phyloP scores from a whole-genome alignment of 116 monocot species.

The Trichopus zeylanicus region DNA sequence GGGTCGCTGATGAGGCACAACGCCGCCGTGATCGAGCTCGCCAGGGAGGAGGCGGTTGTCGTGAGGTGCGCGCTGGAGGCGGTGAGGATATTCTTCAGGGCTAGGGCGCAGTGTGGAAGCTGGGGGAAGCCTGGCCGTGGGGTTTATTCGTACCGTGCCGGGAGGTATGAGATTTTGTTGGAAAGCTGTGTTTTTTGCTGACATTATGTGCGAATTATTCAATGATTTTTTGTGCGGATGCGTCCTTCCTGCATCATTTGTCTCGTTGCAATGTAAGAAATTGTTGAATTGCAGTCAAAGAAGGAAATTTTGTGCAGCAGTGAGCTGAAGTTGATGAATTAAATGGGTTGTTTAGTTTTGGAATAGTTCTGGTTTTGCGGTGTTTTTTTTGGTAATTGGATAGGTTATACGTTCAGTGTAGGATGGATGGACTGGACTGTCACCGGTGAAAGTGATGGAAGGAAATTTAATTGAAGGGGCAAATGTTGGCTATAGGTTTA shows the following conservation, averaged over 20 bases:
- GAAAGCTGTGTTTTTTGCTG: neutral
- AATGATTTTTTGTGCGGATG: neutral
- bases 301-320: too few species aligned
- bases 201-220: neutral
- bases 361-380: too few species aligned
- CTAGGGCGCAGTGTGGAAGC: constrained; percentile 22
- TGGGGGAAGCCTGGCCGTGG: constrained; percentile 24
- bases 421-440: too few species aligned
- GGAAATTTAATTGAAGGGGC: too few species aligned
- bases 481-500: too few species aligned
- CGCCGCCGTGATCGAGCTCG: constrained; percentile 71
- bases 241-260: neutral
- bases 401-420: too few species aligned
- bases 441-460: too few species aligned
- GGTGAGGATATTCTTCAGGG: constrained; percentile 59
- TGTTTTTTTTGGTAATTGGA: too few species aligned
- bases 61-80: constrained; percentile 77
- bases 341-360: too few species aligned
- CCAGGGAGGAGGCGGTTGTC: constrained; percentile 44
- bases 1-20: constrained; percentile 66
- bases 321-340: too few species aligned
- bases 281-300: too few species aligned
- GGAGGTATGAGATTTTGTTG: constrained; percentile 37
- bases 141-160: constrained; percentile 62
- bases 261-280: too few species aligned